A percentile compares a stretch with the other conserved stretches of the same genome.
These are phyloP conservation scores for Gynostemma pentaphyllum DNA, from an alignment of 306 rosid genomes.

Conservation along the genomic window DNA sequence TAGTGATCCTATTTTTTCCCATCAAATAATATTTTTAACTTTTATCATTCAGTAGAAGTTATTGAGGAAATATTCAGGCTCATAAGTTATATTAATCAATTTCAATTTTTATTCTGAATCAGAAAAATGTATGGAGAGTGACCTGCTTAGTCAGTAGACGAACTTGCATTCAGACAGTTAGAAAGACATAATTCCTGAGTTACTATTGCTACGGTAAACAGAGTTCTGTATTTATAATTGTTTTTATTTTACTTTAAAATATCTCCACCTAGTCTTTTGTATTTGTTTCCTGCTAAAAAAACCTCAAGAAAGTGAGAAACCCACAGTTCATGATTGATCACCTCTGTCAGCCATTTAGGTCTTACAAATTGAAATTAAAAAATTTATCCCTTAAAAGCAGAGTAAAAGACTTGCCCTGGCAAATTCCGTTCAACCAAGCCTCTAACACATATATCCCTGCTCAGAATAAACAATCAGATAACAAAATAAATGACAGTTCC, in stretches of 20 bases:
- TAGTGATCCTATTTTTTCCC: no score
- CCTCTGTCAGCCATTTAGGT: background rate
- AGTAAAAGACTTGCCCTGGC: constrained; percentile 75
- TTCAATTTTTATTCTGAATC: no score
- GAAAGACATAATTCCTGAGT: background rate
- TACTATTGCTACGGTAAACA: background rate
- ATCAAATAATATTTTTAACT: no score
- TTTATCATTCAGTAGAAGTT: no score
- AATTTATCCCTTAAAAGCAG: constrained; percentile 9
- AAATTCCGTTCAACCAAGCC: constrained; percentile 82
- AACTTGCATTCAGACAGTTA: background rate
- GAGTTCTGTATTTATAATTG: background rate
- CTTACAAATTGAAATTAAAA: constrained; percentile 1
- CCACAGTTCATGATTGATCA: background rate
- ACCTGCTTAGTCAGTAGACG: no score
- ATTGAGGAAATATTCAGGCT: no score
- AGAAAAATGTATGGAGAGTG: no score
- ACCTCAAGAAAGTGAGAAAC: background rate
- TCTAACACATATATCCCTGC: constrained; percentile 77
- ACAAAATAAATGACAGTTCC: background rate
- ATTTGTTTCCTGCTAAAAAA: background rate
- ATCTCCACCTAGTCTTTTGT: background rate
- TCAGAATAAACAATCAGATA: constrained; percentile 17
- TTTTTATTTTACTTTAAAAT: background rate
- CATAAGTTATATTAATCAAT: no score